A percentile compares a stretch with the other conserved stretches of the same genome.
phyloP scores from a whole-genome alignment of 805 yeast species.

The Ogataea glucozyma region DNA sequence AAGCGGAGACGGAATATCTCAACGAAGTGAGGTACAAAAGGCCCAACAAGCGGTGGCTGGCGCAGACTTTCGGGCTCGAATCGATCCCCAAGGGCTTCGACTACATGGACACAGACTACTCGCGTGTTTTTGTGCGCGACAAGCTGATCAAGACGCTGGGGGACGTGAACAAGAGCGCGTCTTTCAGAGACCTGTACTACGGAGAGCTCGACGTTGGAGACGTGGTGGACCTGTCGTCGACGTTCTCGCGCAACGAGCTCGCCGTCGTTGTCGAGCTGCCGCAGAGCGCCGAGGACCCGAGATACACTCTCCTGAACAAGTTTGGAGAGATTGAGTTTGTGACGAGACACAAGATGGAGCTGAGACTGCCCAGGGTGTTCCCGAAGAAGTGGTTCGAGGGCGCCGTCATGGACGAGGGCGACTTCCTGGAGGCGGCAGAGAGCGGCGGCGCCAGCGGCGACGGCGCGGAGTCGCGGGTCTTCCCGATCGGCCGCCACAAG shows the following conservation, averaged over 20 bases:
- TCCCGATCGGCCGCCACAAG: slow-evolving; percentile 37
- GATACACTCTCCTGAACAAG: slow-evolving; percentile 56
- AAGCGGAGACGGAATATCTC: slow-evolving; percentile 24
- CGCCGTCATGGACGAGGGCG: slow-evolving; percentile 32
- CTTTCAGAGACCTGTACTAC: slow-evolving; percentile 27
- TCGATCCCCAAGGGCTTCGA: slow-evolving; percentile 18
- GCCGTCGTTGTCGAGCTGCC: slow-evolving; percentile 61
- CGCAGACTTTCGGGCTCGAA: slow-evolving; percentile 9
- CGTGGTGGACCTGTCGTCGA: slow-evolving; percentile 52
- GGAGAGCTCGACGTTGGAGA: slow-evolving; percentile 54
- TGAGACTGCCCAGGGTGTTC: slow-evolving; percentile 57
- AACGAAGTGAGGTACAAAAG: slow-evolving; percentile 26
- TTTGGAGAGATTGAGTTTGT: slow-evolving; percentile 58
- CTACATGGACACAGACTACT: slow-evolving; percentile 18
- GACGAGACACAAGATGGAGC: slow-evolving; percentile 43
- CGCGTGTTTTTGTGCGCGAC: slow-evolving; percentile 8
- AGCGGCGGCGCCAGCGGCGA: too few relatives aligned
- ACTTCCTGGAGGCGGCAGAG: slow-evolving; percentile 22
- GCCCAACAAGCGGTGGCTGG: slow-evolving; percentile 36
- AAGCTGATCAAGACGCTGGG: slow-evolving; percentile 11
- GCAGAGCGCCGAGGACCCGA: slow-evolving; percentile 44
- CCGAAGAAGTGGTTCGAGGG: slow-evolving; percentile 40
- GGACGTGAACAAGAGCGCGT: slow-evolving; percentile 3
- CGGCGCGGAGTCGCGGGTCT: slow-evolving; percentile 13
- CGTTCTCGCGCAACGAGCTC: slow-evolving; percentile 44